A percentile compares a stretch with the other conserved stretches of the same genome.
phyloP scores from a whole-genome alignment of 2,329 filamentous ascomycete genomes.

The Stagonosporopsis chrysanthemi region DNA sequence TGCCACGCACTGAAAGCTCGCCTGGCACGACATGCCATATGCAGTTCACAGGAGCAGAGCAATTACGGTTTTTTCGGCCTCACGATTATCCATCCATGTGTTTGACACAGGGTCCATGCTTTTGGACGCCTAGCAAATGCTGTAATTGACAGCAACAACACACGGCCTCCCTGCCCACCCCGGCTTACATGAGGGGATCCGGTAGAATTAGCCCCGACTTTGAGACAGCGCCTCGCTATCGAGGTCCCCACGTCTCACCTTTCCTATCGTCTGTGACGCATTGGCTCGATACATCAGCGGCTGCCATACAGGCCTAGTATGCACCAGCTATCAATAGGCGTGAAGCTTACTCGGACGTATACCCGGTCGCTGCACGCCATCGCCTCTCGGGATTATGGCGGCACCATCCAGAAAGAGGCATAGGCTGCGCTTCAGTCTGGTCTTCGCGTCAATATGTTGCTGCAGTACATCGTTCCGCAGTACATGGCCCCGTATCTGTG shows the following conservation, averaged over 20 bases:
- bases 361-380: slow-evolving; percentile 47
- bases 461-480: slow-evolving; percentile 51
- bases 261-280: slow-evolving; percentile 49
- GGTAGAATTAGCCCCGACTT: slow-evolving; percentile 44
- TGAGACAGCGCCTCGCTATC: slow-evolving; percentile 46
- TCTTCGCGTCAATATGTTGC: slow-evolving; percentile 52
- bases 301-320: slow-evolving; percentile 41
- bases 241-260: slow-evolving; percentile 50
- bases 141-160: slow-evolving; percentile 46
- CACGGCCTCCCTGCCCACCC: slow-evolving; percentile 43
- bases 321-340: slow-evolving; percentile 50
- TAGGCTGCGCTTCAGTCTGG: slow-evolving; percentile 46
- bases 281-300: slow-evolving; percentile 44
- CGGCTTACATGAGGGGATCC: slow-evolving; percentile 50
- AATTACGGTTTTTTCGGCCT: slow-evolving; percentile 19
- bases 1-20: not conserved
- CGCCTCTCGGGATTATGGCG: slow-evolving; percentile 43
- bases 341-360: slow-evolving; percentile 47
- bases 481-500: slow-evolving; percentile 48
- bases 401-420: slow-evolving; percentile 45
- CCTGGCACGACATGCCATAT: not conserved
- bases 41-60: not conserved
- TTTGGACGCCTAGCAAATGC: slow-evolving; percentile 34
- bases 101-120: slow-evolving; percentile 30
- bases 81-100: slow-evolving; percentile 31